Percentiles rank a stretch among this genome's conserved stretches.
phyloP scores from a whole-genome alignment of 176 grass and related monocot species.

The Melocanna baccifera region DNA sequence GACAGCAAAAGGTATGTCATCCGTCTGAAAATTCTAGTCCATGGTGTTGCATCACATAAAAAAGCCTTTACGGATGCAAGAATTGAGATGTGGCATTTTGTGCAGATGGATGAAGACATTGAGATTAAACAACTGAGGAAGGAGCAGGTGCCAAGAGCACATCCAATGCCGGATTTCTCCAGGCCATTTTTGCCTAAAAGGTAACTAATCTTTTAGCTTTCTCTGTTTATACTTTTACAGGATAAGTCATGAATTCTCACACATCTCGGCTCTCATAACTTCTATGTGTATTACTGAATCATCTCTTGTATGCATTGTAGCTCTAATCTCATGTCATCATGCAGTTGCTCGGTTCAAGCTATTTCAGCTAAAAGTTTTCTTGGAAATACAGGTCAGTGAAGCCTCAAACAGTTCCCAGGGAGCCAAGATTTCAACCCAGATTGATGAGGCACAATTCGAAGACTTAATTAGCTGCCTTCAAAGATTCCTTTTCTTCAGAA shows the following conservation, averaged over 20 bases:
- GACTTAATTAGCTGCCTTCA: conserved; percentile 12
- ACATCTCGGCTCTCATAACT: background rate
- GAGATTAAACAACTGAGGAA: conserved; percentile 71
- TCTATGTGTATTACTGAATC: background rate
- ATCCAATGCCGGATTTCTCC: conserved; percentile 78
- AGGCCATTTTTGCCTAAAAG: conserved; percentile 71
- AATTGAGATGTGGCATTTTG: background rate
- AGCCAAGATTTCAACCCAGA: conserved; percentile 69
- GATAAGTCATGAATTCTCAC: background rate
- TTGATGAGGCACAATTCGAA: conserved; percentile 33
- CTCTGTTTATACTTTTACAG: background rate
- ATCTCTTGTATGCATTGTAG: background rate
- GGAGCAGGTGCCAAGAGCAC: conserved; percentile 66
- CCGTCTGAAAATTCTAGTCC: background rate
- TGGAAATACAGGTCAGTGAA: conserved; percentile 52
- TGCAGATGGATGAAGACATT: conserved; percentile 63
- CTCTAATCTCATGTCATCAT: background rate
- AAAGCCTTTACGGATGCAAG: background rate
- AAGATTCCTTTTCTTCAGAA: background rate
- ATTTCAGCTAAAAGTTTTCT: background rate
- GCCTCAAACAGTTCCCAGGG: conserved; percentile 58
- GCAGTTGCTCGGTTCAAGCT: background rate
- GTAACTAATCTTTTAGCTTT: conserved; percentile 8
- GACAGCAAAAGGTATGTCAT: conserved; percentile 52
- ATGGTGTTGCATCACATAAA: background rate